Evolutionary conservation across 257 asterid genomes (phyloP).

Genomic region (Voacanga thouarsii): DNA sequence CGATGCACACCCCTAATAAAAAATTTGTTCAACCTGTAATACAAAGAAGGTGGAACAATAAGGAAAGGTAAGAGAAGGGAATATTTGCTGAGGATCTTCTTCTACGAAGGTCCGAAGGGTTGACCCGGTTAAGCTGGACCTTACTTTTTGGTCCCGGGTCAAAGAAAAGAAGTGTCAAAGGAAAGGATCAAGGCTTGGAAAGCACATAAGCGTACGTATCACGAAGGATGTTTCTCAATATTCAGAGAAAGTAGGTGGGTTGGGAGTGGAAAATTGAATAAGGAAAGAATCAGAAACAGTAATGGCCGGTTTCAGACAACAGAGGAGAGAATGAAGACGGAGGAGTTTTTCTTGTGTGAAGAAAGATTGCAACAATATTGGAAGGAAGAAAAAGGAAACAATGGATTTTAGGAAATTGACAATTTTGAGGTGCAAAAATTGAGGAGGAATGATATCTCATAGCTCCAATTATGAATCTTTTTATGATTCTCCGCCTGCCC

Average conservation of each 20-base stretch:
- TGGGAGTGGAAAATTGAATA: not conserved
- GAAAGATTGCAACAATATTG: not conserved
- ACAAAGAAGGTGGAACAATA: not conserved
- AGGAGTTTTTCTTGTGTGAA: not conserved
- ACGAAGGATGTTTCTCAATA: constrained; percentile 7
- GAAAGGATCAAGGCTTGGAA: not conserved
- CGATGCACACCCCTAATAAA: constrained; percentile 4
- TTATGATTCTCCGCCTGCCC: no score
- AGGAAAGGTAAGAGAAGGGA: constrained; percentile 18
- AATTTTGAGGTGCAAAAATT: constrained; percentile 4
- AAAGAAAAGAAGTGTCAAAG: not conserved
- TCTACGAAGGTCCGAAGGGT: constrained; percentile 32
- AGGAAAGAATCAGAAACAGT: not conserved
- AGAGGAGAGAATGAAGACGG: not conserved
- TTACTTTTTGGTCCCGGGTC: constrained; percentile 25
- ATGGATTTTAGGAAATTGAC: not conserved
- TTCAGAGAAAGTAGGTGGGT: not conserved
- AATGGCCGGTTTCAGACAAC: not conserved
- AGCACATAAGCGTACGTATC: constrained; percentile 4
- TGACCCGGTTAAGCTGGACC: constrained; percentile 38
- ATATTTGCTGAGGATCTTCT: constrained; percentile 37
- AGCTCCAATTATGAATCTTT: not conserved
- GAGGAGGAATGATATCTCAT: not conserved
- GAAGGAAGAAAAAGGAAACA: not conserved
- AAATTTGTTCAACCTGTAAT: not conserved